Evolutionary conservation across 1,284 basidiomycete species (phyloP).

Genomic region (Trichosporon sp.): DNA sequence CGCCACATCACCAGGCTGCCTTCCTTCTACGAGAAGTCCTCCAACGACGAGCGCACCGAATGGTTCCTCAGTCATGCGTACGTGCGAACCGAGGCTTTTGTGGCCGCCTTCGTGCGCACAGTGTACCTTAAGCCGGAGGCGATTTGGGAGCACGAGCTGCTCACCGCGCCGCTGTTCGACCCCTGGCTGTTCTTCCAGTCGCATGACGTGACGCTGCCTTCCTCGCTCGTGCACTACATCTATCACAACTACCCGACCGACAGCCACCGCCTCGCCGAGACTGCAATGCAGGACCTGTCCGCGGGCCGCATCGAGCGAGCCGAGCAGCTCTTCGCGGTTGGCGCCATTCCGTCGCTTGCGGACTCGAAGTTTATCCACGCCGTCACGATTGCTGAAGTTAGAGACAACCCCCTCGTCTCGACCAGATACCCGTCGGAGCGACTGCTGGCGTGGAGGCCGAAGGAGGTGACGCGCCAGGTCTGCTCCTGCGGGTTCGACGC

Average conservation of each 20-base stretch:
- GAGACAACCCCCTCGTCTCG: not conserved
- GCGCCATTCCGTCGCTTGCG: not conserved
- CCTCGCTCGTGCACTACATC: not conserved
- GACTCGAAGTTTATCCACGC: not conserved
- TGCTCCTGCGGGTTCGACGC: not conserved
- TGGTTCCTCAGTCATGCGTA: not conserved
- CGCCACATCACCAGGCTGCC: not conserved
- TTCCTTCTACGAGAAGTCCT: not conserved
- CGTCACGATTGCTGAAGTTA: not conserved
- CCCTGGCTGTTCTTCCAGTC: not conserved
- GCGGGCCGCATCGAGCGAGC: not conserved
- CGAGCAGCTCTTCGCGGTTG: not conserved
- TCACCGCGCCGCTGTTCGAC: not conserved
- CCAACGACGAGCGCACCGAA: not conserved
- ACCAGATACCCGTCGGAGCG: not conserved
- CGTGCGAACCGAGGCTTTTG: not conserved
- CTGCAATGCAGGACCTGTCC: not conserved
- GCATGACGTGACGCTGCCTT: not conserved
- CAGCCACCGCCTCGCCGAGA: not conserved
- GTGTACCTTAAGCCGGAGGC: not conserved
- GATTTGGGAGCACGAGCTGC: not conserved
- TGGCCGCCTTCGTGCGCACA: not conserved
- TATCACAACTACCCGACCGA: not conserved
- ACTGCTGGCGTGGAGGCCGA: not conserved
- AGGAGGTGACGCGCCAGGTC: not conserved